phyloP scores from a whole-genome alignment of 164 flowering plant genomes.

The Nelumbo lutea region DNA sequence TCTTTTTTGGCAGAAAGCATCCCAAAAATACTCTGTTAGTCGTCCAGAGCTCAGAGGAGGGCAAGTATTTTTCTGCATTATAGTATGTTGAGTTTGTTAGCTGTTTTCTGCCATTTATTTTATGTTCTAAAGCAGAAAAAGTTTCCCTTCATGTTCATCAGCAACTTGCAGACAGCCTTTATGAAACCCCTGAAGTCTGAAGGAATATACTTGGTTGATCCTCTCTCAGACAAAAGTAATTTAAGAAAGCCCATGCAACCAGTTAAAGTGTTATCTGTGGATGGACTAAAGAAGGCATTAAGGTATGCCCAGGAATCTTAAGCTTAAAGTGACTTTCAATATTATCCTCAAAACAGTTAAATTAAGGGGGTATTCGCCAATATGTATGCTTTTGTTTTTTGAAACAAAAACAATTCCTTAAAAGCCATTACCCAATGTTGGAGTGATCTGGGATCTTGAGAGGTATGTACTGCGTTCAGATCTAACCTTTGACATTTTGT shows the following conservation, averaged over 20 bases:
- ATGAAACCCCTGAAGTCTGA: conserved; percentile 40
- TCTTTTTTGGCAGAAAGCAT: conserved; percentile 42
- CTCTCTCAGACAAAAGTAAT: conserved; percentile 36
- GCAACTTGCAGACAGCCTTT: conserved; percentile 73
- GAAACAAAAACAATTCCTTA: too few relatives aligned
- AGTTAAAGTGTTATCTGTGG: conserved; percentile 66
- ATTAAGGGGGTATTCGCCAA: not conserved
- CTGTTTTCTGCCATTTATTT: not conserved
- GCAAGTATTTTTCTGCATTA: conserved; percentile 30
- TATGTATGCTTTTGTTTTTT: not conserved
- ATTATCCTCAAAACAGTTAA: not conserved
- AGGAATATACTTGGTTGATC: conserved; percentile 74
- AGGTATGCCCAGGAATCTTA: conserved; percentile 39
- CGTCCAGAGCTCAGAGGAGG: conserved; percentile 88
- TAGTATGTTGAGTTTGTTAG: not conserved
- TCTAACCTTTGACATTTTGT: too few relatives aligned
- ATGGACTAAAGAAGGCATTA: conserved; percentile 67
- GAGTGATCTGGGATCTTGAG: too few relatives aligned
- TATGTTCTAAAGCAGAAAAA: not conserved
- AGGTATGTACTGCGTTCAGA: too few relatives aligned
- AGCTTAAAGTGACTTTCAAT: not conserved
- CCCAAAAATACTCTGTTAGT: conserved; percentile 47
- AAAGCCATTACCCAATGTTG: too few relatives aligned
- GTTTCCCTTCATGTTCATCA: conserved; percentile 12
- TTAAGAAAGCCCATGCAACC: conserved; percentile 39